Evolutionary conservation across 2,329 filamentous ascomycete genomes (phyloP), one percentile per base, ranked within the genome.

Genomic region (Sphaceloma murrayae): DNA sequence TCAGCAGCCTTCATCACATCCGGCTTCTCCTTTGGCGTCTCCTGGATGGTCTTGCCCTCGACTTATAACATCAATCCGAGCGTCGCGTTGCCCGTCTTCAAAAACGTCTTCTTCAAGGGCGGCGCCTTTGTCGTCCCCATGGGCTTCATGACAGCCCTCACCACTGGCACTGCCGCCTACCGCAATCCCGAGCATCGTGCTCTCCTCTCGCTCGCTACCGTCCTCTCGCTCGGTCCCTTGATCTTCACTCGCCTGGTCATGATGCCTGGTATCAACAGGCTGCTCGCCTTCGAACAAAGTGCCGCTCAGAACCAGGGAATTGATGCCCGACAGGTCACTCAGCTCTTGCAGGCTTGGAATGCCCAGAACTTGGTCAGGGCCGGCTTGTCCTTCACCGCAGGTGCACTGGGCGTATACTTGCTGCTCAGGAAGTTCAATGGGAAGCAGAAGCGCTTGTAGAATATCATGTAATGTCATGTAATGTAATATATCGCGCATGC

Each of bases 381-480:
- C 18, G 36, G 36, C 21, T 10, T 40, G 13, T 40, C 24, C 14
- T 40, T 40, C 16, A 13, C 16, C 11, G 36, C 36, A n/a, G 36
- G 36, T 18, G 16, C 22, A 7, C 13, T 40, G n/a, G 36, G 36
- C 21, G 22, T 40, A 6, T 40, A 40, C 14, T 16, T 40, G 24
- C 36, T 40, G 4, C 26, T 40, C 14, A 16, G 30, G 24, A 40
- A 40, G 9, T 19, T 40, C n/a, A 10, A 30, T 19, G 16, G 13
- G 4, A 40, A 40, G 36, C 36, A 40, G 24, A 40, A 40, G n/a
- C 24, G 36, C 13, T 11, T 40, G 11, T 40, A 29, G 8, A n/a
- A n/a, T n/a, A n/a, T n/a, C n/a, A n/a, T n/a, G n/a, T n/a, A n/a
- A n/a, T 7, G 16, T 38, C 19, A 24, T 3, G 9, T 8, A 8